Base-by-base conservation (phyloP, 1,284 basidiomycete genomes). In the Ganoderma sinense region DNA sequence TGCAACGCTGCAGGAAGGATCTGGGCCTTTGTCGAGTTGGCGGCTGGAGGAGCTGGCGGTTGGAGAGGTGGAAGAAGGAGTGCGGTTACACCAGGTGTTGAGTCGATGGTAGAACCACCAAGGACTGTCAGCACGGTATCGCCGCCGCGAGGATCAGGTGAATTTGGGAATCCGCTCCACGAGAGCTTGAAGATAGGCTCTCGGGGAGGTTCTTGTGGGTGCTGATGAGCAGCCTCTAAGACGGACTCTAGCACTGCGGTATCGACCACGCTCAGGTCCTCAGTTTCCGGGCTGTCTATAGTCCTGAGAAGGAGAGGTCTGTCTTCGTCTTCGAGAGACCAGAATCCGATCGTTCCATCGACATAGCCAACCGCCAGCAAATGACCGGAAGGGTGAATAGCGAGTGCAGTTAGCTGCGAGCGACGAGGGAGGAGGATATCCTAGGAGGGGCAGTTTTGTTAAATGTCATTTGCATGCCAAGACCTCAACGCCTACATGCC, bases 151-250 rank as follows among this genome's bases (percentile, higher is more conserved):
- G 88, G 86, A 80, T 91, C 89, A 4, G 84, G 78, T 4, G 88
- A 87, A 73, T 91, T 89, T 0, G 90, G 84, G 79, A 92, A 95
- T 1, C 88, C 86, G 66, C 91, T 92, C 97, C 97, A 98, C 0
- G 92, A 84, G 6, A 98, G 84, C 79, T 95, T 96, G 86, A 95
- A 97, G 58, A 98, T 91, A 0, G 96, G 95, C 78, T 97, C 96
- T 71, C 91, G 84, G 3, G 80, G 76, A 2, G 67, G 72, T 39
- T 75, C 70, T 26, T 67, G 55, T 10, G 73, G 64, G 53, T 67
- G 20, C 7, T 71, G 60, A 65, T 74, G 16, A 45, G 72, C 56
- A 71, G 69, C 69, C 13, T 83, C 78, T 16, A 88, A 78, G 29
- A 82, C 79, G 45, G 82, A 75, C 62, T 89, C 88, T 13, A 91